These are phyloP conservation scores for Erythrophleum fordii DNA, from an alignment of 306 rosid genomes.

Conservation along the genomic window DNA sequence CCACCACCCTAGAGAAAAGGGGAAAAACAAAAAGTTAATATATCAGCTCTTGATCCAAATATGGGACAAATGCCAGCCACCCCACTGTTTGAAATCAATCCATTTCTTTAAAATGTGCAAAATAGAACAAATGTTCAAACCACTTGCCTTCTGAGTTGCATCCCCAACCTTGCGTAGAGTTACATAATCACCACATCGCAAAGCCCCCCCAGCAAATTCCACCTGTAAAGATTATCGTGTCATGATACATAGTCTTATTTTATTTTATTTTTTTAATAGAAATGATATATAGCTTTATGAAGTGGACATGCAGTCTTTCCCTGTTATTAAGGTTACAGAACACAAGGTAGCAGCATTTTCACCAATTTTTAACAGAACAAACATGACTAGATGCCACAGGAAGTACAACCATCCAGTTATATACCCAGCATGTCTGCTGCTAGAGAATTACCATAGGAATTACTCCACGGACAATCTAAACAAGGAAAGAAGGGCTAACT, in stretches of 20 bases:
- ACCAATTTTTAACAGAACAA: neutral
- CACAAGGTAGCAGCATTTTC: constrained; percentile 14
- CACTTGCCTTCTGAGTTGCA: constrained; percentile 82
- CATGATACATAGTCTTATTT: constrained; percentile 5
- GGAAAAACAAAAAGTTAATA: neutral
- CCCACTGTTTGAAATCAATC: neutral
- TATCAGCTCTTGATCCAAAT: constrained; percentile 32
- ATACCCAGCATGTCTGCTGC: neutral
- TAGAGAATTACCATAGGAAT: constrained; percentile 19
- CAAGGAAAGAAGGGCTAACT: neutral
- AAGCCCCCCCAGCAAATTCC: constrained; percentile 84
- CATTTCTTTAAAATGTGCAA: constrained; percentile 12
- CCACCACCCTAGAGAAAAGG: constrained; percentile 71
- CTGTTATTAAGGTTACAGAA: constrained; percentile 10
- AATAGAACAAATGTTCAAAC: constrained; percentile 34
- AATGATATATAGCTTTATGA: constrained; percentile 3
- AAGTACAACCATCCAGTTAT: neutral
- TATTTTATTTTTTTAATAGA: neutral
- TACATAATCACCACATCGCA: constrained; percentile 94
- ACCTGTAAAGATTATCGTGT: constrained; percentile 52
- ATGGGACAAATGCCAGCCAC: neutral
- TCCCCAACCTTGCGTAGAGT: constrained; percentile 92
- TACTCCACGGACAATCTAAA: neutral
- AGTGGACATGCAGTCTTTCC: constrained; percentile 3
- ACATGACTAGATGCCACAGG: constrained; percentile 18